Base-by-base conservation (phyloP, 2,329 filamentous ascomycete genomes). In the Cladosporium sp. region DNA sequence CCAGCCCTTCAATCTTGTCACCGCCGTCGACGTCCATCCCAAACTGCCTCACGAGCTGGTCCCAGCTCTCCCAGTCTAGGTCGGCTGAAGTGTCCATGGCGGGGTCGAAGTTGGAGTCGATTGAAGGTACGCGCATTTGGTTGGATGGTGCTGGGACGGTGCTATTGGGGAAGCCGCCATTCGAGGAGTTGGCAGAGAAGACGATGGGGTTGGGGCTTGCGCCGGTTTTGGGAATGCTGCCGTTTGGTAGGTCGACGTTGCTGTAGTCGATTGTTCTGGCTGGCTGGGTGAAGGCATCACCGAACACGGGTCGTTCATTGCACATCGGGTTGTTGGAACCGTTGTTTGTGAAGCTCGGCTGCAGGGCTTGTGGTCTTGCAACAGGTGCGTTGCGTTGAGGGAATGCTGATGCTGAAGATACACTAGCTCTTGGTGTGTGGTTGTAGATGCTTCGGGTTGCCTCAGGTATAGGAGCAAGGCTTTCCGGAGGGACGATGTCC, bases 11-110 rank as follows among this genome's bases (percentile, higher is more conserved):
- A 13, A 57, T 36, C 14, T 32, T 53, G 16, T 57, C 61, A 14
- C 65, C 67, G 16, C 67, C 65, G 56, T 77, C 75, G 3, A 77
- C 73, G n/a, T 82, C 79, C 69, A 79, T 78, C 7, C 79, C 80
- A 64, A 80, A 83, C 64, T 83, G 78, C 28, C 73, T 72, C 2
- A 83, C 80, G 65, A 84, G 74, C 68, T 82, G 79, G 53, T 83
- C 81, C 79, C 80, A 83, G 43, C 75, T 78, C 48, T 80, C 76
- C 82, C 82, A 84, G 59, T 83, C 79, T 67, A 83, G 64, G 36
- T 76, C 79, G 14, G 73, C 76, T 1, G 74, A 76, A 6, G 76
- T 76, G 25, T 79, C 79, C 68, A 79, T 74, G 18, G 75, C 66
- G 56, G 69, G 23, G 68, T 67, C 46, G 65, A 71, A 66, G 14